Percentiles rank a stretch among this genome's conserved stretches.
These are phyloP conservation scores for Colletotrichum theobromicola DNA, from an alignment of 2,329 filamentous ascomycete genomes.

Conservation along the genomic window DNA sequence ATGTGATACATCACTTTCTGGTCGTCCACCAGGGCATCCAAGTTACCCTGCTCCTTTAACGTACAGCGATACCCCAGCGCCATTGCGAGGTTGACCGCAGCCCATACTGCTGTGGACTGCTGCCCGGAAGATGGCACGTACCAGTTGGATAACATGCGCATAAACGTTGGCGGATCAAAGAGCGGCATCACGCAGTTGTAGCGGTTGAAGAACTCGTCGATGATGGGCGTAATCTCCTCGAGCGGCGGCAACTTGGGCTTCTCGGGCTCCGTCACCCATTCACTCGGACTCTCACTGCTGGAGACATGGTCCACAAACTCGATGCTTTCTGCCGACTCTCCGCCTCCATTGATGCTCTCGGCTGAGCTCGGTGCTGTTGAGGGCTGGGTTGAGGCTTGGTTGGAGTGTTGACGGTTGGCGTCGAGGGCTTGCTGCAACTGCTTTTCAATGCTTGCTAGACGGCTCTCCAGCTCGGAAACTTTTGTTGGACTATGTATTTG, in stretches of 20 bases:
- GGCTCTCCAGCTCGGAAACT: constrained; percentile 25
- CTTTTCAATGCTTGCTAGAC: constrained; percentile 34
- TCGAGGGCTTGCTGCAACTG: constrained; percentile 36
- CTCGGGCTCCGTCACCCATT: constrained; percentile 18
- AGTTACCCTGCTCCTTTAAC: constrained; percentile 24
- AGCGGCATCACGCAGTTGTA: constrained; percentile 42
- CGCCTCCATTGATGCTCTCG: neutral
- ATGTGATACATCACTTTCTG: constrained; percentile 32
- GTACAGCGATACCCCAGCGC: constrained; percentile 37
- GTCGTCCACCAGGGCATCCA: constrained; percentile 20
- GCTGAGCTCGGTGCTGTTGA: neutral
- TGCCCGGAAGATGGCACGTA: constrained; percentile 30
- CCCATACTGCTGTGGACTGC: constrained; percentile 30
- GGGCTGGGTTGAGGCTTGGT: neutral
- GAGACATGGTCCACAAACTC: neutral
- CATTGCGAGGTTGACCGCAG: constrained; percentile 43
- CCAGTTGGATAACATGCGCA: constrained; percentile 38
- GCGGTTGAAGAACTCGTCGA: constrained; percentile 41
- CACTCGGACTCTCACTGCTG: constrained; percentile 3
- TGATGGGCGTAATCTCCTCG: constrained; percentile 36
- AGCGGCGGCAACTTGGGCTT: constrained; percentile 32
- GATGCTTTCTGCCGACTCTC: neutral
- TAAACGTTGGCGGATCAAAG: constrained; percentile 40
- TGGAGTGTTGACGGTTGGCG: neutral
- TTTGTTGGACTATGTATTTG: neutral